A percentile compares a stretch with the other conserved stretches of the same genome.
phyloP scores from a whole-genome alignment of 352 stramenopile genomes.

The Phytopythium cucurbitacearum region DNA sequence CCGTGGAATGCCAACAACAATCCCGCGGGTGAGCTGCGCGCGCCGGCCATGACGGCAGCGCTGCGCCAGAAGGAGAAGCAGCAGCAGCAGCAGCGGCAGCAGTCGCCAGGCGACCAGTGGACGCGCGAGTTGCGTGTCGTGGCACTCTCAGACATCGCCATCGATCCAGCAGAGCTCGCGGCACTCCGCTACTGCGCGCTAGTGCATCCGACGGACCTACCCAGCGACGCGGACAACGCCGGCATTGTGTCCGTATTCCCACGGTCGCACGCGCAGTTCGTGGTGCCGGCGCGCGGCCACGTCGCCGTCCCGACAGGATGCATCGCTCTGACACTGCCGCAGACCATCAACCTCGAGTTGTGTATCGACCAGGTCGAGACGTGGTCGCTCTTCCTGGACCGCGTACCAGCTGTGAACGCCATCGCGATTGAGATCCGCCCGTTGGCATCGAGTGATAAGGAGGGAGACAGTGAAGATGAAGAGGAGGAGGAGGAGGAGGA shows the following conservation, averaged over 20 bases:
- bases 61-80: conserved; percentile 50
- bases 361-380: conserved; percentile 65
- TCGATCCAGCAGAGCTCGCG: conserved; percentile 10
- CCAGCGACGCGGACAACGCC: conserved; percentile 6
- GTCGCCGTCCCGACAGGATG: conserved; percentile 32
- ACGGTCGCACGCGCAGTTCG: conserved; percentile 71
- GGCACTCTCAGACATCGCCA: conserved; percentile 34
- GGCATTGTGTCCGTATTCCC: conserved; percentile 47
- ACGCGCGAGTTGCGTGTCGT: conserved; percentile 29
- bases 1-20: conserved; percentile 87
- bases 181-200: conserved; percentile 47
- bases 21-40: conserved; percentile 70
- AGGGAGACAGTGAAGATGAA: conserved; percentile 9
- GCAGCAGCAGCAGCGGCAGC: conserved; percentile 37
- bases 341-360: conserved; percentile 81
- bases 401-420: conserved; percentile 29
- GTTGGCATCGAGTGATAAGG: conserved; percentile 11
- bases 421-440: conserved; percentile 73
- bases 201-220: conserved; percentile 64
- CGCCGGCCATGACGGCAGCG: conserved; percentile 57
- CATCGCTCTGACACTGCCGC: conserved; percentile 56
- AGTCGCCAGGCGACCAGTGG: conserved; percentile 20
- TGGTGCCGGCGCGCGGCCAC: conserved; percentile 46
- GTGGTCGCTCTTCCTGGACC: conserved; percentile 73
- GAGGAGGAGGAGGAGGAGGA: conserved; percentile 10